Conservation (phyloP, 495 filamentous ascomycete species). For the Tuber umbilicatum region DNA sequence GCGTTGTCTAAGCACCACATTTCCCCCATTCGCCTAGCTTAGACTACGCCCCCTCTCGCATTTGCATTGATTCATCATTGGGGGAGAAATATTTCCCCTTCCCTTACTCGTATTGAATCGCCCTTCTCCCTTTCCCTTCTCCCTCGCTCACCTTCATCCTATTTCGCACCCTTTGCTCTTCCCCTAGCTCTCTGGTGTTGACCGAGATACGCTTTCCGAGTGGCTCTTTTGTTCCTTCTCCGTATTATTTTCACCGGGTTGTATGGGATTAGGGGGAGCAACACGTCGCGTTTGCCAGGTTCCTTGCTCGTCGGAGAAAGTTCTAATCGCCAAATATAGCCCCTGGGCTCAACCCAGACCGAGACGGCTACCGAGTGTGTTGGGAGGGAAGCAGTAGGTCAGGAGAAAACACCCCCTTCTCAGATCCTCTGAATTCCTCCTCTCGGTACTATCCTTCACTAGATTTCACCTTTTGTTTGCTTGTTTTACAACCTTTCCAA, state of each 20-base stretch:
- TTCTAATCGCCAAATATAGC: constrained; percentile 30
- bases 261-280: constrained; percentile 5
- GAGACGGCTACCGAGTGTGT: constrained; percentile 12
- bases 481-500: constrained; percentile 22
- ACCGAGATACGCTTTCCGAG: constrained; percentile 15
- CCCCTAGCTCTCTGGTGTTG: constrained; percentile 12
- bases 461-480: constrained; percentile 25
- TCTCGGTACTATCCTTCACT: constrained; percentile 26
- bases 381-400: constrained; percentile 6
- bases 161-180: constrained; percentile 18
- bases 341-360: constrained; percentile 12
- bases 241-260: constrained; percentile 20
- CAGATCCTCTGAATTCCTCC: constrained; percentile 16
- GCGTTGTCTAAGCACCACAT: background rate
- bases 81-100: constrained; percentile 27
- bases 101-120: constrained; percentile 5
- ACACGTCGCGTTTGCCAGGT: constrained; percentile 33
- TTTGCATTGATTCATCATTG: constrained; percentile 11
- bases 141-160: constrained; percentile 13
- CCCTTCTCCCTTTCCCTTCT: constrained; percentile 7
- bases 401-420: constrained; percentile 15
- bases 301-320: constrained; percentile 22
- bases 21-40: constrained; percentile 2
- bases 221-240: constrained; percentile 19
- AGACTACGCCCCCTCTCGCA: constrained; percentile 2